Evolutionary conservation across 1,284 basidiomycete species (phyloP).

Genomic region (Leccinum solheimii): DNA sequence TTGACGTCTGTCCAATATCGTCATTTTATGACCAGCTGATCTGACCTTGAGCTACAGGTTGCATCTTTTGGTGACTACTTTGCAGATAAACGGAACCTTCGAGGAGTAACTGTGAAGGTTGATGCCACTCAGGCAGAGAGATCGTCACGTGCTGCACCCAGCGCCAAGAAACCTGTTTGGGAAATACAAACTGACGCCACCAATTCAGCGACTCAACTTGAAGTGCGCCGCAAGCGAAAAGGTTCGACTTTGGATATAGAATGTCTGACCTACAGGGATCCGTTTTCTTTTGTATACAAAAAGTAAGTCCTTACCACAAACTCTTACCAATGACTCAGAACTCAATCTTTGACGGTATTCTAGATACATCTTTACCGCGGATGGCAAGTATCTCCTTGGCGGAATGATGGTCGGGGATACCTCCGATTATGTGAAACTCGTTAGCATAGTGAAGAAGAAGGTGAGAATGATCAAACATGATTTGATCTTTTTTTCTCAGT

Average conservation of each 20-base stretch:
- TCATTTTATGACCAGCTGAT: background rate
- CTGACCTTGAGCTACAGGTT: conserved; percentile 38
- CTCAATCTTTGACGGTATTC: background rate
- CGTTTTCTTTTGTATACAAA: conserved; percentile 70
- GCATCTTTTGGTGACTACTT: conserved; percentile 80
- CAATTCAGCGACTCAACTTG: background rate
- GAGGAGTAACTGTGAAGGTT: background rate
- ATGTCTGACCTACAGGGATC: conserved; percentile 70
- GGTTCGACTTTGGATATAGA: conserved; percentile 39
- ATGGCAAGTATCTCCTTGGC: conserved; percentile 73
- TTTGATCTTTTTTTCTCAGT: background rate
- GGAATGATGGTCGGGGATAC: conserved; percentile 84
- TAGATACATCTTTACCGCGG: conserved; percentile 69
- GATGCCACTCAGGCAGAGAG: background rate
- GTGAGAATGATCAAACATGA: conserved; percentile 27
- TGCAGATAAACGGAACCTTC: conserved; percentile 50
- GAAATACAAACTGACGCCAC: conserved; percentile 22
- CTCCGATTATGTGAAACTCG: conserved; percentile 69
- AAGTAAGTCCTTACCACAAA: conserved; percentile 44
- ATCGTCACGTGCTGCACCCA: background rate
- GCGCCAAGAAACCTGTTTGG: conserved; percentile 8
- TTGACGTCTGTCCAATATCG: conserved; percentile 48
- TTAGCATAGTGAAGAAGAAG: conserved; percentile 72
- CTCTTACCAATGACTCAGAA: background rate
- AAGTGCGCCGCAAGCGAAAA: background rate